Evolutionary conservation across 805 yeast genomes (phyloP).

Genomic region (Nakazawaea ambrosiae): DNA sequence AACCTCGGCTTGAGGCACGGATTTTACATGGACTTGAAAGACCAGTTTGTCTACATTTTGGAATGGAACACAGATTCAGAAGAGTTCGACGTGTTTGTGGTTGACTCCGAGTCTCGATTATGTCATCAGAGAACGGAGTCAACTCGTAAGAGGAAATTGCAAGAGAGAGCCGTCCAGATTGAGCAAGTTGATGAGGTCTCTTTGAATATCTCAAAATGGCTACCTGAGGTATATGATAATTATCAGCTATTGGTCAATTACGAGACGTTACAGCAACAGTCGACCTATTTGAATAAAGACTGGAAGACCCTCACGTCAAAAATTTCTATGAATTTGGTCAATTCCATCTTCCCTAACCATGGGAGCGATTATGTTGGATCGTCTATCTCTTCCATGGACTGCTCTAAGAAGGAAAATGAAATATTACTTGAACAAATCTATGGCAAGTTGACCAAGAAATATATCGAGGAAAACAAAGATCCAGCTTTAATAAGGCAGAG

Average conservation of each 20-base stretch:
- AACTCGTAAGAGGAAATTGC: not conserved
- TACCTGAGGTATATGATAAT: slow-evolving; percentile 22
- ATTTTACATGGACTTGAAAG: slow-evolving; percentile 25
- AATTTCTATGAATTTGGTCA: slow-evolving; percentile 21
- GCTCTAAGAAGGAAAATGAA: slow-evolving; percentile 44
- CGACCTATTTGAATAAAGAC: slow-evolving; percentile 13
- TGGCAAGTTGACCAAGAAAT: slow-evolving; percentile 20
- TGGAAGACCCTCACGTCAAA: slow-evolving; percentile 21
- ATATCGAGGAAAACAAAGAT: slow-evolving; percentile 1
- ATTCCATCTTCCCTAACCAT: slow-evolving; percentile 20
- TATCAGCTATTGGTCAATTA: slow-evolving; percentile 34
- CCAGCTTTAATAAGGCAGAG: slow-evolving; percentile 5
- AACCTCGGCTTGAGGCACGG: slow-evolving; percentile 34
- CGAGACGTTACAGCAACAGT: slow-evolving; percentile 3
- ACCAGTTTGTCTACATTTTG: slow-evolving; percentile 25
- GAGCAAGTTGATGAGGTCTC: slow-evolving; percentile 24
- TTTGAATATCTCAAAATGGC: slow-evolving; percentile 21
- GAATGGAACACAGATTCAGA: slow-evolving; percentile 31
- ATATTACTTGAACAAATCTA: slow-evolving; percentile 23
- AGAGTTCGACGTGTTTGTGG: slow-evolving; percentile 18
- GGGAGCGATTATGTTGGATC: slow-evolving; percentile 9
- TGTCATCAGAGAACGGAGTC: not conserved
- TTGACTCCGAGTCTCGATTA: slow-evolving; percentile 7
- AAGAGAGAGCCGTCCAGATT: slow-evolving; percentile 14
- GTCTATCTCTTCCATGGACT: slow-evolving; percentile 36